Conservation (phyloP, 2,329 filamentous ascomycete species). For the Penicillium sp. region DNA sequence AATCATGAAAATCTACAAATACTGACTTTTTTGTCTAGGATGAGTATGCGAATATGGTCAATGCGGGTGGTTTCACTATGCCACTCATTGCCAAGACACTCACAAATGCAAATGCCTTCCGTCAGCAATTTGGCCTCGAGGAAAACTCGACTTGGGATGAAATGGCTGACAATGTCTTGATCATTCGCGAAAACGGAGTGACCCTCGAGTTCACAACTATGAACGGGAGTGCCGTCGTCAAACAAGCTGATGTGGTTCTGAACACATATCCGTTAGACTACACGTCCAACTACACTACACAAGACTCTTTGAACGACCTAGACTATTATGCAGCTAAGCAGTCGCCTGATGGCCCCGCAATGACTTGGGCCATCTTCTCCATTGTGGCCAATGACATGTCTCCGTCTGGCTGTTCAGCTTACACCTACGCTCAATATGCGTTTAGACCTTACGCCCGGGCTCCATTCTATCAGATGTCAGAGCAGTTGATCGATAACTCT, state of each 20-base stretch:
- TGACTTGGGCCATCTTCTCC: slow-evolving; percentile 72
- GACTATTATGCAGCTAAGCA: slow-evolving; percentile 72
- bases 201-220: slow-evolving; percentile 66
- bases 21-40: slow-evolving; percentile 41
- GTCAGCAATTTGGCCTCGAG: slow-evolving; percentile 55
- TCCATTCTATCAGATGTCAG: slow-evolving; percentile 71
- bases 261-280: slow-evolving; percentile 66
- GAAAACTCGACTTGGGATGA: slow-evolving; percentile 61
- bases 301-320: slow-evolving; percentile 56
- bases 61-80: slow-evolving; percentile 71
- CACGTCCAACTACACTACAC: slow-evolving; percentile 53
- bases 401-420: slow-evolving; percentile 66
- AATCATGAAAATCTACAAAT: neutral
- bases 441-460: slow-evolving; percentile 64
- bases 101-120: slow-evolving; percentile 58
- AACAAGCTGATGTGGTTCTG: slow-evolving; percentile 71
- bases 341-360: slow-evolving; percentile 67
- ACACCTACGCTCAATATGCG: slow-evolving; percentile 66
- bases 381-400: slow-evolving; percentile 67
- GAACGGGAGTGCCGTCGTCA: slow-evolving; percentile 67
- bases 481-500: slow-evolving; percentile 65
- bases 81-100: slow-evolving; percentile 59
- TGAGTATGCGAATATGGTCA: slow-evolving; percentile 67
- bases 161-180: slow-evolving; percentile 57
- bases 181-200: slow-evolving; percentile 60